Conservation (phyloP, 2,329 filamentous ascomycete genomes). For the Bipolaris gigantea region DNA sequence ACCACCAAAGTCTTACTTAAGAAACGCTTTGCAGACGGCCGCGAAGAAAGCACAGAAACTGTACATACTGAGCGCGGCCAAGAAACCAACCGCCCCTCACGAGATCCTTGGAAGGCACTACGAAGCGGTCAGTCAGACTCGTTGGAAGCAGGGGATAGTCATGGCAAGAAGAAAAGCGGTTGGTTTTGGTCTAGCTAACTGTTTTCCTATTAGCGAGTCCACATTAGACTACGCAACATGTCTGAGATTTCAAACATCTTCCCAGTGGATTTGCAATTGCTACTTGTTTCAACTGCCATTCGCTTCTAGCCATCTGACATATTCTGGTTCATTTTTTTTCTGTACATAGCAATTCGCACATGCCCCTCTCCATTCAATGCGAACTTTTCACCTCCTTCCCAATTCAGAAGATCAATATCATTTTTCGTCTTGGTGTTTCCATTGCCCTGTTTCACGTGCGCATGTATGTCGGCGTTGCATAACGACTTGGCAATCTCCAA, state of each 20-base stretch:
- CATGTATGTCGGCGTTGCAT: neutral
- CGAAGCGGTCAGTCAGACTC: constrained; percentile 12
- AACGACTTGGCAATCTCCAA: no score
- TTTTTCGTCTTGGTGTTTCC: neutral
- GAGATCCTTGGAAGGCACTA: constrained; percentile 17
- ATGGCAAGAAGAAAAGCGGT: constrained; percentile 24
- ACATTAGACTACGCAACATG: neutral
- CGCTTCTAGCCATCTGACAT: no score
- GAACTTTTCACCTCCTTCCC: neutral
- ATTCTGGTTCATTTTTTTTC: neutral
- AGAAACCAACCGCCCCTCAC: constrained; percentile 8
- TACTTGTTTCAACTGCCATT: no score
- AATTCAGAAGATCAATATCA: neutral
- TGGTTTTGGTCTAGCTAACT: constrained; percentile 38
- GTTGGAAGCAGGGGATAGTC: constrained; percentile 7
- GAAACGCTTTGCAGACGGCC: constrained; percentile 62
- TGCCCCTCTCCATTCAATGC: constrained; percentile 6
- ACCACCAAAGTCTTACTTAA: constrained; percentile 61
- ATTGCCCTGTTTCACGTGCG: neutral
- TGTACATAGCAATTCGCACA: neutral
- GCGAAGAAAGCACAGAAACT: constrained; percentile 61
- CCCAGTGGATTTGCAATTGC: no score
- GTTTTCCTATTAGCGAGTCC: no score
- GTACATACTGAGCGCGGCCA: constrained; percentile 49
- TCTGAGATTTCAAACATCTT: neutral